Conservation (phyloP, 768 basidiomycete genomes). For the Pleurotus djamor region DNA sequence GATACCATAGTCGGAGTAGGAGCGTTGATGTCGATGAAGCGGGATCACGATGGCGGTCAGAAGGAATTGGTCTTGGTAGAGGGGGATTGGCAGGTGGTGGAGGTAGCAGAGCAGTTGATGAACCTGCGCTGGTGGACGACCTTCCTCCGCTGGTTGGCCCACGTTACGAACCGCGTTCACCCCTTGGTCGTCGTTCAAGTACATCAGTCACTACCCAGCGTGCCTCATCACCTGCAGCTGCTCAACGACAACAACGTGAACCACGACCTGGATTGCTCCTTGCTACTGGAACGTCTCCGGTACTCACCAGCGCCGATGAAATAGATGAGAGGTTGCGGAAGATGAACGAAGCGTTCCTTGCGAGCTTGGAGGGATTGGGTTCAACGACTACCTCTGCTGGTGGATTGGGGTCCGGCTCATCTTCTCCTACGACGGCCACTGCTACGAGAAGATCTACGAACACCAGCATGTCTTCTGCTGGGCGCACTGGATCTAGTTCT, state of each 20-base stretch:
- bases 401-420: neutral
- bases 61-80: too few species aligned
- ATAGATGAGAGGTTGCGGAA: constrained; percentile 60
- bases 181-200: constrained; percentile 7
- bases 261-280: constrained; percentile 8
- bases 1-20: constrained; percentile 5
- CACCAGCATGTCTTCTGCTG: constrained; percentile 6
- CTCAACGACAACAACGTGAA: neutral
- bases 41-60: neutral
- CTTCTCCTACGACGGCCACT: too few species aligned
- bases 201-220: too few species aligned
- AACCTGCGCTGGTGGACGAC: neutral
- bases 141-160: neutral
- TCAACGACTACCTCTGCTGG: constrained; percentile 15
- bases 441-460: too few species aligned
- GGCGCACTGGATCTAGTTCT: constrained; percentile 9
- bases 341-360: constrained; percentile 70
- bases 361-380: constrained; percentile 60
- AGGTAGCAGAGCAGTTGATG: neutral
- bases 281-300: constrained; percentile 35
- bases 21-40: neutral
- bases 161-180: neutral
- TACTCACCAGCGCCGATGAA: constrained; percentile 65
- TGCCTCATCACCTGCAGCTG: neutral
- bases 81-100: neutral